Conservation (phyloP, 495 filamentous ascomycete species). For the Pyrenula massariospora region DNA sequence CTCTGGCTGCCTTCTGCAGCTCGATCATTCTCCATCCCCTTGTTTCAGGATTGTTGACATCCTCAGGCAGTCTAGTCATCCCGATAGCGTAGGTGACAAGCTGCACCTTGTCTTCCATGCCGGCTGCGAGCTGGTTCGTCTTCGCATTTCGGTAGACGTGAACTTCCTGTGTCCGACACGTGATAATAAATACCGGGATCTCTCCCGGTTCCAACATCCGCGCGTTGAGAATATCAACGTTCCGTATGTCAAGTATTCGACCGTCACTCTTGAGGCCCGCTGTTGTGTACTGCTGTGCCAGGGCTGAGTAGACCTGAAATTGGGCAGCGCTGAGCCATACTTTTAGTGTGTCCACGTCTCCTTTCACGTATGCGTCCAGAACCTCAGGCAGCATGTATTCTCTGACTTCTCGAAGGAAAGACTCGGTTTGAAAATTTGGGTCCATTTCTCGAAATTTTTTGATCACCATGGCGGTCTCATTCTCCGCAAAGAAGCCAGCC, state of each 20-base stretch:
- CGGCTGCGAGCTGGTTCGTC: constrained; percentile 79
- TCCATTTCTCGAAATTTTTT: constrained; percentile 98
- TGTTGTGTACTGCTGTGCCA: constrained; percentile 88
- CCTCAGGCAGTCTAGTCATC: constrained; percentile 82
- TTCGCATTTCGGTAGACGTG: constrained; percentile 92
- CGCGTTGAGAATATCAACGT: constrained; percentile 82
- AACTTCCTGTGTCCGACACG: constrained; percentile 92
- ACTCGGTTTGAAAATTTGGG: constrained; percentile 85
- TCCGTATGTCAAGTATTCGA: constrained; percentile 83
- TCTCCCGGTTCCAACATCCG: constrained; percentile 93
- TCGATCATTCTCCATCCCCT: constrained; percentile 94
- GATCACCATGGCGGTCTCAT: constrained; percentile 92
- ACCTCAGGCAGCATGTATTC: constrained; percentile 98
- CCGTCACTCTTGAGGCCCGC: constrained; percentile 90
- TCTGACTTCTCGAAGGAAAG: constrained; percentile 85
- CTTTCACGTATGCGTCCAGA: constrained; percentile 94
- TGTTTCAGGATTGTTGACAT: constrained; percentile 94
- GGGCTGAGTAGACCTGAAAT: constrained; percentile 83
- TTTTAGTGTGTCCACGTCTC: constrained; percentile 80
- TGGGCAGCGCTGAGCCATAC: constrained; percentile 93
- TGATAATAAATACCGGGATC: constrained; percentile 93
- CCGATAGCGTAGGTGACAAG: constrained; percentile 97
- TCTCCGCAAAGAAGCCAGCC: constrained; percentile 94
- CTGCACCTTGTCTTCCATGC: constrained; percentile 97
- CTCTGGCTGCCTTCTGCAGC: constrained; percentile 93